Conservation (phyloP, 805 yeast genomes). For the Hemisphaericaspora nanyangensis region DNA sequence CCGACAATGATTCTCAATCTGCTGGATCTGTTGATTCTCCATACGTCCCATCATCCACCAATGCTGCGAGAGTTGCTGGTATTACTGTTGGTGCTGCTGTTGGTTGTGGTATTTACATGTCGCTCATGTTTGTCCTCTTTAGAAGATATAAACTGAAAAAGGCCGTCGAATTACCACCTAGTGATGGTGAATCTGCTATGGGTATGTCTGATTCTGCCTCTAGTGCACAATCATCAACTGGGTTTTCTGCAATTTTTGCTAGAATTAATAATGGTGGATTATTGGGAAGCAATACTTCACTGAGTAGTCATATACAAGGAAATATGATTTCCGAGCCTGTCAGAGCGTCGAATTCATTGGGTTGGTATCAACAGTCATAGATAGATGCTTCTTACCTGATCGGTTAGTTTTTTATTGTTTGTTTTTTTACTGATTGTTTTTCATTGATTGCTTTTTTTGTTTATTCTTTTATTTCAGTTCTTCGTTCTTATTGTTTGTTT, state of each 20-base stretch:
- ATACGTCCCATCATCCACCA: conserved; percentile 10
- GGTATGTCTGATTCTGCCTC: conserved; percentile 18
- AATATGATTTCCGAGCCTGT: conserved; percentile 60
- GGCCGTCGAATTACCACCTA: conserved; percentile 34
- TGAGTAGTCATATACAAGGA: conserved; percentile 9
- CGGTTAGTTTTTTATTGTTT: too few relatives aligned
- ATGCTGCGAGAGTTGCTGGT: conserved; percentile 58
- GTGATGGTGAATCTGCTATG: conserved; percentile 36
- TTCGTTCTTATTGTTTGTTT: too few relatives aligned
- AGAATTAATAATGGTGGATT: conserved; percentile 16
- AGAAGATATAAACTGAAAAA: conserved; percentile 46
- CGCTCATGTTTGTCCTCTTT: conserved; percentile 53
- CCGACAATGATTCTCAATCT: background rate
- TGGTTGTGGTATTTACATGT: conserved; percentile 68
- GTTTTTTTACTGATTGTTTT: too few relatives aligned
- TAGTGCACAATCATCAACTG: conserved; percentile 14
- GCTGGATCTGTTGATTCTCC: conserved; percentile 33
- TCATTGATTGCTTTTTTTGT: too few relatives aligned
- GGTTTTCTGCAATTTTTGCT: conserved; percentile 26
- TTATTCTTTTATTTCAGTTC: too few relatives aligned
- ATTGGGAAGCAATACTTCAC: too few relatives aligned
- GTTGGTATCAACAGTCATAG: conserved; percentile 44
- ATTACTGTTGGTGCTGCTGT: conserved; percentile 78
- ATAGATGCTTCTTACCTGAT: too few relatives aligned
- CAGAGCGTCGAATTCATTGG: conserved; percentile 66